Evolutionary conservation across 768 basidiomycete genomes (phyloP).

Genomic region (Russula abietina): DNA sequence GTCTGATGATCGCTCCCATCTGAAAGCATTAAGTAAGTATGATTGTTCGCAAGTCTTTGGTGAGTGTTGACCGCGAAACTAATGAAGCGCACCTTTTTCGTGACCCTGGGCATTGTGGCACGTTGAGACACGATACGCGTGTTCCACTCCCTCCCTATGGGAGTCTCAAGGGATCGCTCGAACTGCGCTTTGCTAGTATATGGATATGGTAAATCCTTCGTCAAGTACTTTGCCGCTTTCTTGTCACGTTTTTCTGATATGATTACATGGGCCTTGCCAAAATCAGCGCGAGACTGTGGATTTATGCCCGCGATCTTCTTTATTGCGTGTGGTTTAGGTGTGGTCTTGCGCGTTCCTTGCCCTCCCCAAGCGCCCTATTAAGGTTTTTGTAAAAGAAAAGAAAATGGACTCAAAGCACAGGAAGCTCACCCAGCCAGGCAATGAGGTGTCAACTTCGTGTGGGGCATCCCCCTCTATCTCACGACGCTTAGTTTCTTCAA

Average conservation of each 20-base stretch:
- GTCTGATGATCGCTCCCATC: constrained; percentile 69
- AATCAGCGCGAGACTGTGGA: constrained; percentile 75
- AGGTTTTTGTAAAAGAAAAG: not conserved
- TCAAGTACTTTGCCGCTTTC: constrained; percentile 83
- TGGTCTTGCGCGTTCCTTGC: constrained; percentile 52
- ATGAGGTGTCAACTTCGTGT: constrained; percentile 76
- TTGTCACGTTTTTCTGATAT: constrained; percentile 94
- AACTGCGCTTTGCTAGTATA: constrained; percentile 93
- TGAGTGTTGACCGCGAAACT: not conserved
- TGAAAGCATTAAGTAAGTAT: constrained; percentile 26
- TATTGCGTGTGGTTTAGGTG: constrained; percentile 64
- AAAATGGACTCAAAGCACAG: constrained; percentile 2
- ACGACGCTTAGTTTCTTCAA: constrained; percentile 73
- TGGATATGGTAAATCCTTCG: constrained; percentile 90
- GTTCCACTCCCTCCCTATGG: constrained; percentile 91
- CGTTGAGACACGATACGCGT: constrained; percentile 79
- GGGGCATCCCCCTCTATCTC: constrained; percentile 89
- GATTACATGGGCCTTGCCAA: constrained; percentile 81
- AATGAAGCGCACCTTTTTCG: constrained; percentile 63
- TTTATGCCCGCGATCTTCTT: constrained; percentile 81
- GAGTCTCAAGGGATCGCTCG: constrained; percentile 74
- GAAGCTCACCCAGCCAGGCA: constrained; percentile 86
- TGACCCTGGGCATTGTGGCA: constrained; percentile 76
- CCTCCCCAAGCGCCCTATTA: constrained; percentile 90
- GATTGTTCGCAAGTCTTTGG: not conserved